These are phyloP conservation scores for Tetrapyrgos nigripes DNA, from an alignment of 1,284 basidiomycete species.

Conservation along the genomic window DNA sequence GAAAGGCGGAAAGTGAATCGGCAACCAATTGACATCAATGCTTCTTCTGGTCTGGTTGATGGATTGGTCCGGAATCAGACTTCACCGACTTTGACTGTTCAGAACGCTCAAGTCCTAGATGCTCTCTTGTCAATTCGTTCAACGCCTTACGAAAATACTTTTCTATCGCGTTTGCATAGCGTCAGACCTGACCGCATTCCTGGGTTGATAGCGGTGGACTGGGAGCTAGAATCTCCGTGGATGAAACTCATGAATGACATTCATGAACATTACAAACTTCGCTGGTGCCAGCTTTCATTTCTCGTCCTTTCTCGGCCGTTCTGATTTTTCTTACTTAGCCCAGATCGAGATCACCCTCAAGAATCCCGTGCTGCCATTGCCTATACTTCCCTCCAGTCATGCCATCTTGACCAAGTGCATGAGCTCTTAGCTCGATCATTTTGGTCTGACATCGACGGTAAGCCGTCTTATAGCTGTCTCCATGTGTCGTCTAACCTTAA, in stretches of 20 bases:
- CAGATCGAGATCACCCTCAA: constrained; percentile 50
- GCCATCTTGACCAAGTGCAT: constrained; percentile 72
- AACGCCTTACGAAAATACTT: constrained; percentile 68
- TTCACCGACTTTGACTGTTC: constrained; percentile 25
- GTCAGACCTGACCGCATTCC: constrained; percentile 29
- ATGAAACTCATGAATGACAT: constrained; percentile 76
- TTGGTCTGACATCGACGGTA: constrained; percentile 80
- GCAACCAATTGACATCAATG: constrained; percentile 19
- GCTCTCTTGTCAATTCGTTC: constrained; percentile 60
- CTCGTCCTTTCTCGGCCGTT: constrained; percentile 6
- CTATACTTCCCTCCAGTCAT: constrained; percentile 64
- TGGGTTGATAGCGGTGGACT: constrained; percentile 63
- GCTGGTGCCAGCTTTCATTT: constrained; percentile 52
- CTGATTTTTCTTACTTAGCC: constrained; percentile 45
- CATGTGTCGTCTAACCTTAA: background rate
- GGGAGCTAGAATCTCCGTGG: constrained; percentile 75
- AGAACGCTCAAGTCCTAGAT: constrained; percentile 54
- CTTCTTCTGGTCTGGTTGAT: constrained; percentile 25
- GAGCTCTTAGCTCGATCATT: constrained; percentile 69
- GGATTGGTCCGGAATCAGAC: constrained; percentile 23
- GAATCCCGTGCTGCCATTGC: constrained; percentile 59
- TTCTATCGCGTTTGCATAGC: constrained; percentile 65
- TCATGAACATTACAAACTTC: constrained; percentile 61
- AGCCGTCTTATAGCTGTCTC: constrained; percentile 2
- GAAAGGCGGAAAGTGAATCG: constrained; percentile 41